Evolutionary conservation across 2,329 filamentous ascomycete genomes (phyloP).

Genomic region (Fusarium pilosicola): DNA sequence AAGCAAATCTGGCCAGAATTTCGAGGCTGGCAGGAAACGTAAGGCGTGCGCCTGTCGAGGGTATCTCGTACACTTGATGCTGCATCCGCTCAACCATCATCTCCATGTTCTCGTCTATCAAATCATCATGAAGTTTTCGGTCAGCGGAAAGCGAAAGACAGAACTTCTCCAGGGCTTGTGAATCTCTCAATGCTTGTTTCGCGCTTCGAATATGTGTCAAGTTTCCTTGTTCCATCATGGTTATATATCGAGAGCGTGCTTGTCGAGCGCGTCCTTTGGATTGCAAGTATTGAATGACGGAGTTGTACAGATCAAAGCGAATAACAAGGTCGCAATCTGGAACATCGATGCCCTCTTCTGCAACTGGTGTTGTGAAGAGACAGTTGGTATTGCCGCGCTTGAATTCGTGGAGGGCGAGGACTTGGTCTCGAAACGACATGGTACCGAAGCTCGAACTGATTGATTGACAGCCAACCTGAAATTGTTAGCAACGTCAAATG

Average conservation of each 20-base stretch:
- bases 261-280: slow-evolving; percentile 88
- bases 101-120: slow-evolving; percentile 23
- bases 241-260: slow-evolving; percentile 79
- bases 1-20: slow-evolving; percentile 78
- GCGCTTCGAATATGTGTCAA: slow-evolving; percentile 65
- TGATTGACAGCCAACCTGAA: slow-evolving; percentile 45
- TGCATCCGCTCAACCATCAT: slow-evolving; percentile 34
- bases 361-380: slow-evolving; percentile 73
- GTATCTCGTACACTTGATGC: slow-evolving; percentile 68
- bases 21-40: slow-evolving; percentile 79
- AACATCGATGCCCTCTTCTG: slow-evolving; percentile 74
- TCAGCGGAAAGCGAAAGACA: slow-evolving; percentile 80
- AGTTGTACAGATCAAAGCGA: slow-evolving; percentile 87
- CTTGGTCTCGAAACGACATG: slow-evolving; percentile 78
- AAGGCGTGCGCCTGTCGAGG: slow-evolving; percentile 77
- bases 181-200: slow-evolving; percentile 68
- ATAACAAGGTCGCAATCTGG: slow-evolving; percentile 74
- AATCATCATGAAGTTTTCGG: slow-evolving; percentile 59
- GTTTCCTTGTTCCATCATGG: slow-evolving; percentile 83
- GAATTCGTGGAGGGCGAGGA: slow-evolving; percentile 75
- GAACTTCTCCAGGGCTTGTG: slow-evolving; percentile 75
- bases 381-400: slow-evolving; percentile 69
- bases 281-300: slow-evolving; percentile 95
- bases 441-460: slow-evolving; percentile 62
- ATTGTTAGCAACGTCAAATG: not conserved